Evolutionary conservation across 23 red algal species (phyloP), one percentile per base, ranked within the genome.

Genomic region (Gracilaria gracilis): DNA sequence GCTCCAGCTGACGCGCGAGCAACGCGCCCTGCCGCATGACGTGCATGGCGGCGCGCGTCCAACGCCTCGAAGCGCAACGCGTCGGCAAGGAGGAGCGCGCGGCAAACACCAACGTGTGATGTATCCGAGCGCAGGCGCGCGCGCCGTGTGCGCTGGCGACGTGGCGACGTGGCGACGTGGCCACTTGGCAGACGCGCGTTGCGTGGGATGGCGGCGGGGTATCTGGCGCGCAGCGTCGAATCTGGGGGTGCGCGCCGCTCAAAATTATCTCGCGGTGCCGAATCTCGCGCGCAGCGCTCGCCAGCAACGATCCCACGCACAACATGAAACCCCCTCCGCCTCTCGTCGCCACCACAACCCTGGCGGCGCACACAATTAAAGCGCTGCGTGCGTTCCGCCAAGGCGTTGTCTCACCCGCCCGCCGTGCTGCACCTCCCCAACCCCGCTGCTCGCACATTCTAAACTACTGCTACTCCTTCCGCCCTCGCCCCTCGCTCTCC

Each of bases 1-100:
- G 64, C 64, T 69, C 27, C 64, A 69, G 64, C 64, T 69, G 64
- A 9, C 31, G 64, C 64, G 64, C 64, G 31, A 77, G 39, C 72
- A 25, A 37, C 38, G 72, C 46, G 72, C 40, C 72, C 72, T 49
- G 72, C 23, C 72, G 72, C 72, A 51, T 31, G 14, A 42, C 40
- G 14, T 77, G 23, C 72, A 77, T 51, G 9, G 46, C 72, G 72
- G 42, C 23, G 28, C 29, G 64, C 31, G 15, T 27, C 59, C 9
- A 27, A 32, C 59, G 28, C 59, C 4, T 4, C 55, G 24, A 27
- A 11, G 59, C 59, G 9, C n/a, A 27, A 2, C 28, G 5, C 59
- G 59, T 1, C 59, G 20, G 7, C 2, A 4, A 4, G 55, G 7
- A 4, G 7, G 55, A 2, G 20, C 55, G 55, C 55, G 20, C 55